Evolutionary conservation across 441 rosid genomes (phyloP).

Genomic region (Euphorbia schlechtendalii): DNA sequence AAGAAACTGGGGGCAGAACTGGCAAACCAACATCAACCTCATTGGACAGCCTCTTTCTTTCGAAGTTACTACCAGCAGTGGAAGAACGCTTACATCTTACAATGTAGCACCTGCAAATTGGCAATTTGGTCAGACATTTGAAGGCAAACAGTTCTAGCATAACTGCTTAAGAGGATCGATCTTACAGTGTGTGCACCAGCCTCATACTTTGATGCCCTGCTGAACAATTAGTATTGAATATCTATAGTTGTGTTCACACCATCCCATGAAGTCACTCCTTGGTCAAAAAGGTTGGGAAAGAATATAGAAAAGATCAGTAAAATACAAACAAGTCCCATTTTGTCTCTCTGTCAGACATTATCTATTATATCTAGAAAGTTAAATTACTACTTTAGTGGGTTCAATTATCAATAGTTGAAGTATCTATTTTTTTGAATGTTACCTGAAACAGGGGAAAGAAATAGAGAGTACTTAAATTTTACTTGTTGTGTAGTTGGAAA

Average conservation of each 20-base stretch:
- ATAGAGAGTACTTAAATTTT: background rate
- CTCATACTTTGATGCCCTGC: background rate
- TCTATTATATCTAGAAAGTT: background rate
- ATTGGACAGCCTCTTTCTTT: slow-evolving; percentile 75
- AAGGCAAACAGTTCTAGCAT: slow-evolving; percentile 66
- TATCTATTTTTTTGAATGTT: background rate
- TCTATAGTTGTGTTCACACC: slow-evolving; percentile 7
- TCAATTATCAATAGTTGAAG: background rate
- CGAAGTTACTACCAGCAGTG: slow-evolving; percentile 58
- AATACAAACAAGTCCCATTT: slow-evolving; percentile 18
- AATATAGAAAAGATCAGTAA: slow-evolving; percentile 11
- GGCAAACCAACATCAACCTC: slow-evolving; percentile 69
- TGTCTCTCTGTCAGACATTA: slow-evolving; percentile 13
- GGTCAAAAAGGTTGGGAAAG: slow-evolving; percentile 21
- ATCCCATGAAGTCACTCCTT: background rate
- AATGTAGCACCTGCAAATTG: slow-evolving; percentile 69
- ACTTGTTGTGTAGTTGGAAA: no score
- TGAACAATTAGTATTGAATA: slow-evolving; percentile 6
- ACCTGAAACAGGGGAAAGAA: background rate
- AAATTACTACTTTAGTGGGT: background rate
- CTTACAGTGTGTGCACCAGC: slow-evolving; percentile 2
- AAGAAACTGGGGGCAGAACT: slow-evolving; percentile 88
- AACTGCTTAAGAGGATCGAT: background rate
- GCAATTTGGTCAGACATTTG: slow-evolving; percentile 72
- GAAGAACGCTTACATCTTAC: slow-evolving; percentile 60